Conservation (phyloP, 1,284 basidiomycete species). For the Fomitopsis betulina region DNA sequence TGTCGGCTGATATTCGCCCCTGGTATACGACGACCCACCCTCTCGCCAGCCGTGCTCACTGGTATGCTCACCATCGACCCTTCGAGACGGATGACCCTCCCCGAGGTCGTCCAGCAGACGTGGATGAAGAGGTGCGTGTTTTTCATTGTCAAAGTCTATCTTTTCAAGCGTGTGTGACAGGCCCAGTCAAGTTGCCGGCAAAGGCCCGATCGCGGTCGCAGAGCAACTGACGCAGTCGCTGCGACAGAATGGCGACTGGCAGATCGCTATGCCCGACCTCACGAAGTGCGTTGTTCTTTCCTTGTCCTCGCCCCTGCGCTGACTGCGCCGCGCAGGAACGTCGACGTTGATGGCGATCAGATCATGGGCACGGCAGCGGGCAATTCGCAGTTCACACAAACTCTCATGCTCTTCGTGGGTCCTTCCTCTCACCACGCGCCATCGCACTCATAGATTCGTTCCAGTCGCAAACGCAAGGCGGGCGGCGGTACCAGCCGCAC, state of each 20-base stretch:
- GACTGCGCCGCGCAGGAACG: conserved; percentile 8
- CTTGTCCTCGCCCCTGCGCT: neutral
- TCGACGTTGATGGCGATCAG: conserved; percentile 51
- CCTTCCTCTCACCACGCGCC: neutral
- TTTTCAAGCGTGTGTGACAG: conserved; percentile 31
- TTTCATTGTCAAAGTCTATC: neutral
- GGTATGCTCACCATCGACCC: conserved; percentile 78
- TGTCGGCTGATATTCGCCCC: neutral
- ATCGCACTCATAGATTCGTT: neutral
- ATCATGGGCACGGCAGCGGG: conserved; percentile 42
- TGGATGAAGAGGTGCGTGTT: conserved; percentile 71
- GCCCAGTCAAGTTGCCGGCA: conserved; percentile 64
- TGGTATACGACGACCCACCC: neutral
- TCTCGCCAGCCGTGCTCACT: conserved; percentile 56
- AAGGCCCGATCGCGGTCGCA: conserved; percentile 51
- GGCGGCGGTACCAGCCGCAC: conserved; percentile 60
- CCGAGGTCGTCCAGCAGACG: conserved; percentile 65
- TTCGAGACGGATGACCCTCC: conserved; percentile 62
- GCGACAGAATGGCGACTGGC: conserved; percentile 64
- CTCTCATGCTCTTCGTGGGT: conserved; percentile 56
- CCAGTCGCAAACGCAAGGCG: conserved; percentile 73
- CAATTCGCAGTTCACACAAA: conserved; percentile 55
- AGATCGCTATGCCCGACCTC: conserved; percentile 55
- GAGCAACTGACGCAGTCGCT: conserved; percentile 67
- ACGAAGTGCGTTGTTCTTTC: conserved; percentile 8